These are phyloP conservation scores for Stellera chamaejasme DNA, from an alignment of 345 rosid species.

Conservation along the genomic window DNA sequence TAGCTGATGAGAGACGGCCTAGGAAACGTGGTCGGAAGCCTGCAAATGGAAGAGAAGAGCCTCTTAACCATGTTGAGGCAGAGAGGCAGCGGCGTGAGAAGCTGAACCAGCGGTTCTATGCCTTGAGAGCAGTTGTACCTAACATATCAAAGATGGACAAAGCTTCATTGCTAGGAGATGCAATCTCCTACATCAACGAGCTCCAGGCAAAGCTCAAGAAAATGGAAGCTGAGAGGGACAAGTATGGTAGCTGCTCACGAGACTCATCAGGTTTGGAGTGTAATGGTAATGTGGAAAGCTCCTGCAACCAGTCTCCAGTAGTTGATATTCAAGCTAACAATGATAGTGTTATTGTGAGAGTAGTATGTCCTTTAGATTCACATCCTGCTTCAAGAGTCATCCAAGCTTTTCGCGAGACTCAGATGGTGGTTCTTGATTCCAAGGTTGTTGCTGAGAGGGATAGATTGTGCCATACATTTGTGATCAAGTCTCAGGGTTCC, in stretches of 20 bases:
- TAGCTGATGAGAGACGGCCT: constrained; percentile 45
- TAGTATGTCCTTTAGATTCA: constrained; percentile 64
- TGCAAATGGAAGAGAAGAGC: constrained; percentile 62
- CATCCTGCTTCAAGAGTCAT: constrained; percentile 78
- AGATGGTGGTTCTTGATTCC: constrained; percentile 53
- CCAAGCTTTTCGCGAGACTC: constrained; percentile 65
- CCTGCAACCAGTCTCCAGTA: constrained; percentile 23
- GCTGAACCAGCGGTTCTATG: constrained; percentile 59
- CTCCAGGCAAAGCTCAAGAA: constrained; percentile 47
- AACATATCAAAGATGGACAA: constrained; percentile 74
- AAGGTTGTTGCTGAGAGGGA: constrained; percentile 63
- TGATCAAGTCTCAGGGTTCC: constrained; percentile 59
- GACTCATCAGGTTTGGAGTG: constrained; percentile 26
- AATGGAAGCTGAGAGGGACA: constrained; percentile 52
- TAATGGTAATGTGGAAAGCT: constrained; percentile 21
- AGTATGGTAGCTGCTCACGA: constrained; percentile 35
- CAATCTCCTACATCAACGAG: constrained; percentile 55
- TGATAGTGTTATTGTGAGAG: constrained; percentile 65
- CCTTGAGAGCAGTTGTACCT: constrained; percentile 57
- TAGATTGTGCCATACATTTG: constrained; percentile 63
- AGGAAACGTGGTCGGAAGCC: constrained; percentile 64
- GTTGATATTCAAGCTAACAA: constrained; percentile 52
- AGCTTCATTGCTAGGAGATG: constrained; percentile 61
- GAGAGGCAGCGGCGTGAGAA: constrained; percentile 64
- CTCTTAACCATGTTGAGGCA: constrained; percentile 68